Percentiles rank a stretch among this genome's conserved stretches.
Conservation (phyloP, 495 filamentous ascomycete species). For the Hypoxylon lienhwacheense region DNA sequence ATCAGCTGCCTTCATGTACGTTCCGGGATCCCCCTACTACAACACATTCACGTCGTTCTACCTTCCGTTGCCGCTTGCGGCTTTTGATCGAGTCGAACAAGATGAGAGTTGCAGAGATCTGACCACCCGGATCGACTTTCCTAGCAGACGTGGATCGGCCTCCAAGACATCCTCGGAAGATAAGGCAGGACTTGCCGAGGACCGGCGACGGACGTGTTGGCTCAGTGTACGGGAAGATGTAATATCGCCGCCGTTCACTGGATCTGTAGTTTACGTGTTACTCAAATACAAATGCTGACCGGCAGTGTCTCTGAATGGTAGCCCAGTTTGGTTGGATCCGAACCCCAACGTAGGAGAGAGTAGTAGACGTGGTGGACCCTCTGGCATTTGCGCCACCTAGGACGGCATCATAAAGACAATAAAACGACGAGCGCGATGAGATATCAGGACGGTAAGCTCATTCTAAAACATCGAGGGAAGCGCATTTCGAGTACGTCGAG, state of each 20-base stretch:
- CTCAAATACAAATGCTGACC: constrained; percentile 20
- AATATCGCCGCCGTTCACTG: constrained; percentile 29
- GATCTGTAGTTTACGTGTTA: constrained; percentile 19
- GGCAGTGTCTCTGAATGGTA: constrained; percentile 19
- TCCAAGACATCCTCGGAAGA: constrained; percentile 24
- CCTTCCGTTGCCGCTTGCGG: constrained; percentile 8
- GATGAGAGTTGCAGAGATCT: constrained; percentile 23
- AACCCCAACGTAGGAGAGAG: constrained; percentile 24
- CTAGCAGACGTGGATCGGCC: constrained; percentile 35
- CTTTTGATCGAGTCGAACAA: constrained; percentile 11
- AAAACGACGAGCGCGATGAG: constrained; percentile 22
- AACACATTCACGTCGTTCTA: constrained; percentile 22
- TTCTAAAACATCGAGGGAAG: constrained; percentile 11
- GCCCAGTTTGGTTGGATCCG: constrained; percentile 15
- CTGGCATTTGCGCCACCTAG: constrained; percentile 23
- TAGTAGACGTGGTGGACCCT: constrained; percentile 29
- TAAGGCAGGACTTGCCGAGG: constrained; percentile 27
- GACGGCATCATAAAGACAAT: constrained; percentile 19
- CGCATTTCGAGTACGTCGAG: constrained; percentile 5
- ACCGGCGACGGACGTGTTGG: constrained; percentile 22
- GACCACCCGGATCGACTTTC: constrained; percentile 25
- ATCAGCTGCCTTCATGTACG: constrained; percentile 29
- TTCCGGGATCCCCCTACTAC: constrained; percentile 19
- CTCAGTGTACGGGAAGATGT: constrained; percentile 20
- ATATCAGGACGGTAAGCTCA: constrained; percentile 15